A percentile compares a stretch with the other conserved stretches of the same genome.
These are phyloP conservation scores for Mortierella claussenii DNA, from an alignment of 192 early-diverging fungal genomes.

Conservation along the genomic window DNA sequence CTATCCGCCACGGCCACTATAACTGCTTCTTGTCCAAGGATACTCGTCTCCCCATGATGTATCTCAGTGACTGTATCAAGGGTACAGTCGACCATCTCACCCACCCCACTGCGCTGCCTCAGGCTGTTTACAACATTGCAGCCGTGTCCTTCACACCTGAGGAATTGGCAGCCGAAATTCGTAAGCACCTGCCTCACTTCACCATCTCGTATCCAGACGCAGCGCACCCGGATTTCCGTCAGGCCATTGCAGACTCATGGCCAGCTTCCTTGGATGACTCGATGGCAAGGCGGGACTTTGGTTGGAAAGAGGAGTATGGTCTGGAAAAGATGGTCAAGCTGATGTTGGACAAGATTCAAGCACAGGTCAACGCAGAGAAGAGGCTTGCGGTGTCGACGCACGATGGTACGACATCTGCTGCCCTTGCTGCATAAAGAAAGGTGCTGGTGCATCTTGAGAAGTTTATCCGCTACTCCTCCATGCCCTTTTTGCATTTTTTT, in stretches of 20 bases:
- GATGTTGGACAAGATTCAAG: slow-evolving; percentile 68
- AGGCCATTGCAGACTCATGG: slow-evolving; percentile 75
- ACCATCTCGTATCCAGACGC: slow-evolving; percentile 62
- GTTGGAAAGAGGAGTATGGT: slow-evolving; percentile 70
- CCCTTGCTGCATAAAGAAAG: slow-evolving; percentile 32
- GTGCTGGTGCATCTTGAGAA: too few relatives aligned
- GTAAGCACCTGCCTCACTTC: slow-evolving; percentile 62
- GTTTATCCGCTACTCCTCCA: too few relatives aligned
- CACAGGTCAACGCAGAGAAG: slow-evolving; percentile 55
- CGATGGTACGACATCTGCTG: slow-evolving; percentile 19
- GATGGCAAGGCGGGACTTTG: slow-evolving; percentile 69
- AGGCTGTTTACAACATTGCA: slow-evolving; percentile 72
- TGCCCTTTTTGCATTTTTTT: too few relatives aligned
- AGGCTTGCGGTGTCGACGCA: slow-evolving; percentile 3
- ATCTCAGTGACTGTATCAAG: slow-evolving; percentile 70
- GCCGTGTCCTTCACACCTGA: slow-evolving; percentile 69
- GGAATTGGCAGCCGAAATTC: slow-evolving; percentile 65
- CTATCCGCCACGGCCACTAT: slow-evolving; percentile 66
- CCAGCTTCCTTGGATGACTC: slow-evolving; percentile 69
- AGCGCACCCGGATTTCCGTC: slow-evolving; percentile 64
- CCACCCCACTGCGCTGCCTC: slow-evolving; percentile 61
- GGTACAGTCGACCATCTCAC: slow-evolving; percentile 72
- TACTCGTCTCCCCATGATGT: slow-evolving; percentile 73
- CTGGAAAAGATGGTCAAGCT: slow-evolving; percentile 66
- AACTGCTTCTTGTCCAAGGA: slow-evolving; percentile 67